Base-by-base conservation (phyloP, 176 grass and related monocot species). In the Zoysia japonica region DNA sequence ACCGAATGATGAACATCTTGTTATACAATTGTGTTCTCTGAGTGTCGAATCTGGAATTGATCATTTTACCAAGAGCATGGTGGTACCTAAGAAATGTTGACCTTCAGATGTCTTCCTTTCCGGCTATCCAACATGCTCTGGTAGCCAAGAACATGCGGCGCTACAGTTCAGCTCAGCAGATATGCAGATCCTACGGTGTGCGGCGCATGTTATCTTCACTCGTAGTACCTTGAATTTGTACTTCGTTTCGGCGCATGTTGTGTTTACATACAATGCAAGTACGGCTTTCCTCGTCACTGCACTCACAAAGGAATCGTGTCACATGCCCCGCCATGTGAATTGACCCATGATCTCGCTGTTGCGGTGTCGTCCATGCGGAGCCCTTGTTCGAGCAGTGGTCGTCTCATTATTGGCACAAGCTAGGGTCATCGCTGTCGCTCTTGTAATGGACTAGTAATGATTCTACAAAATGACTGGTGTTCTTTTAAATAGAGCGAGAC, bases 321-420 rank as follows among this genome's bases (percentile, higher is more conserved):
- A 75, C 86, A 63, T 75, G 69, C 61, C 40, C n/a, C 13, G 6
- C 75, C 86, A 83, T 83, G 86, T 74, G 80, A 78, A 12, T 35
- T 47, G 38, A 12, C 2, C 2, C 5, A 5, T 19, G 16, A 9
- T 19, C 59, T 35, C 19, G 6, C 59, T 35, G 20, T 14, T 76
- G 43, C 5, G 48, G 9, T 40, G 59, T 17, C 2, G 11, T 28
- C 40, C 85, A 82, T 74, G 68, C 79, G 80, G 61, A 66, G 49
- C 45, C 19, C 12, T 44, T 67, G 36, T 50, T 61, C 35, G 11
- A 59, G 9, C 61, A 73, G 68, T 13, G 47, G 48, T 2, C 17
- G 0, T 9, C 55, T 69, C 85, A 81, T 86, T 54, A 70, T 79
- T 79, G 77, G 7, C 39, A 5, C 39, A 2, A 11, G 40, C 44